These are phyloP conservation scores for Naegleria fowleri DNA, from an alignment of 208 protist species.

Conservation along the genomic window DNA sequence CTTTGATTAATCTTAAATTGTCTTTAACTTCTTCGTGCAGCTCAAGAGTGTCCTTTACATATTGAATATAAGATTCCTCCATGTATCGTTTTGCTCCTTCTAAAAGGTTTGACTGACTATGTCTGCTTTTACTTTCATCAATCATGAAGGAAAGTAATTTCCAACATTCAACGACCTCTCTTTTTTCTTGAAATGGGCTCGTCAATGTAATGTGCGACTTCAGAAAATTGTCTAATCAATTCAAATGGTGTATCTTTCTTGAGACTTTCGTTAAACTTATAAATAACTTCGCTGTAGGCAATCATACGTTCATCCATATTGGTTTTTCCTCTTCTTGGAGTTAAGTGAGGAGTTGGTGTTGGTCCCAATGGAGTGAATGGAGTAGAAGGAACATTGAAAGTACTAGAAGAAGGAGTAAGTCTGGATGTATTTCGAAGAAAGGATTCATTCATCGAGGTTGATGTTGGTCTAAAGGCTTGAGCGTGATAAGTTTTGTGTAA, in stretches of 20 bases:
- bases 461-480: neutral
- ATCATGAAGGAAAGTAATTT: neutral
- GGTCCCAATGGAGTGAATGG: neutral
- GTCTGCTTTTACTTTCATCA: neutral
- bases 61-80: neutral
- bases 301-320: neutral
- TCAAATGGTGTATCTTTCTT: neutral
- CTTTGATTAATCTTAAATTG: neutral
- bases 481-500: neutral
- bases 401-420: neutral
- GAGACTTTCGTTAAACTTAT: neutral
- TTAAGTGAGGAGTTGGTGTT: neutral
- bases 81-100: neutral
- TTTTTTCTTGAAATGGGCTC: neutral
- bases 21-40: neutral
- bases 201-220: neutral
- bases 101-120: neutral
- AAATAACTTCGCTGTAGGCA: neutral
- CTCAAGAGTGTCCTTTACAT: neutral
- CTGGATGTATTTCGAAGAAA: neutral
- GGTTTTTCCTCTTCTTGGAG: neutral
- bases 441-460: neutral
- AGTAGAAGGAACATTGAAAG: neutral
- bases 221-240: neutral
- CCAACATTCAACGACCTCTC: conserved; percentile 22